phyloP scores from a whole-genome alignment of 2,329 filamentous ascomycete species.

The Claviceps spartinae region DNA sequence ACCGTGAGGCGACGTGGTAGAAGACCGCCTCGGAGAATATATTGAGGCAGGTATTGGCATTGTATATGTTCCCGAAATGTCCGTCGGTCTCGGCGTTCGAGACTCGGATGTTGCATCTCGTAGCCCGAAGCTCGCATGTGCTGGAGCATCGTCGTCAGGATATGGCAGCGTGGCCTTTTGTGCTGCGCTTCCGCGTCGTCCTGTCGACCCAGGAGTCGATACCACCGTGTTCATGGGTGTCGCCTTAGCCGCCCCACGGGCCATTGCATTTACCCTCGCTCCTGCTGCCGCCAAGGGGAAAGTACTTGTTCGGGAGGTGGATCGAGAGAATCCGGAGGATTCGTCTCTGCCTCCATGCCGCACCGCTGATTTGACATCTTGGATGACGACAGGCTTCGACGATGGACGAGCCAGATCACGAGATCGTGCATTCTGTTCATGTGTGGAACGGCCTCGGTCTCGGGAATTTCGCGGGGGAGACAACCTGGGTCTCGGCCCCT shows the following conservation, averaged over 20 bases:
- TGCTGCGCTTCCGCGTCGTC: constrained; percentile 6
- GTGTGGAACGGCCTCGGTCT: constrained; percentile 24
- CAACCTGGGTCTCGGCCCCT: constrained; percentile 11
- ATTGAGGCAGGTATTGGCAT: constrained; percentile 11
- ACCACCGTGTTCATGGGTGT: not conserved
- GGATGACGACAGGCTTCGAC: constrained; percentile 21
- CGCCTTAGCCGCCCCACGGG: not conserved
- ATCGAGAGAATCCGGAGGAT: constrained; percentile 11
- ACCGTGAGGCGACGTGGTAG: not conserved
- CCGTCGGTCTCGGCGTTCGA: constrained; percentile 1
- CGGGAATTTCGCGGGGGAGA: constrained; percentile 10
- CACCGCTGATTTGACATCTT: constrained; percentile 17
- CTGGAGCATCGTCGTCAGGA: constrained; percentile 22
- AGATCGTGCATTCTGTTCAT: constrained; percentile 22
- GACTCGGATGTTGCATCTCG: constrained; percentile 3
- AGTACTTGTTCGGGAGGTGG: constrained; percentile 22
- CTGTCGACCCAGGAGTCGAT: constrained; percentile 13
- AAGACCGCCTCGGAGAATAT: not conserved
- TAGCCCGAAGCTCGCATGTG: constrained; percentile 11
- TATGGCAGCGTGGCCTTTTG: constrained; percentile 21
- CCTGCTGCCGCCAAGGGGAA: constrained; percentile 17
- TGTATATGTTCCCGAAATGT: constrained; percentile 9
- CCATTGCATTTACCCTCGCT: constrained; percentile 5
- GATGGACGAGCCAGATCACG: constrained; percentile 17
- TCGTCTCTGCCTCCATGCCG: constrained; percentile 11